These are phyloP conservation scores for Volvox africanus DNA, from an alignment of 139 green algal genomes.

Conservation along the genomic window DNA sequence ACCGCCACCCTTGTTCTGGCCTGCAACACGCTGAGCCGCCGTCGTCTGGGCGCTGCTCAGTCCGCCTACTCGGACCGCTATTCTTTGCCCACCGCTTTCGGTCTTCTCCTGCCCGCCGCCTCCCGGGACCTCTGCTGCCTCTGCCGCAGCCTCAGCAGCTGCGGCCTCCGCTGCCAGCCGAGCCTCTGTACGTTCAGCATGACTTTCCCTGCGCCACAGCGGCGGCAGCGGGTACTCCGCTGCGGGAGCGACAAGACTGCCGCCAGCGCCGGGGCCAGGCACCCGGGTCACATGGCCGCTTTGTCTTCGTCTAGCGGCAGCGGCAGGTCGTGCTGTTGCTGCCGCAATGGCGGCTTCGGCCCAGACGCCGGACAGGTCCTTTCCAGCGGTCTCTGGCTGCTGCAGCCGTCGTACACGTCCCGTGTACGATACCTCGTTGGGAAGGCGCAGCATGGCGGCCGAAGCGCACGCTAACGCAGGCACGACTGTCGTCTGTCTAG, in stretches of 20 bases:
- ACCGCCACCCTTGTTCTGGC: neutral
- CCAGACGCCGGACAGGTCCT: neutral
- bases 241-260: neutral
- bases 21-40: too few species aligned
- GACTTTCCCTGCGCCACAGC: neutral
- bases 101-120: neutral
- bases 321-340: neutral
- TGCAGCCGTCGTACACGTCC: neutral
- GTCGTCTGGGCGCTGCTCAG: too few species aligned
- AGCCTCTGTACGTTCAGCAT: neutral
- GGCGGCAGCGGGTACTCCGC: neutral
- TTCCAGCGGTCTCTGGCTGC: neutral
- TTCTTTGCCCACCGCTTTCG: neutral
- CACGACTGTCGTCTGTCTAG: neutral
- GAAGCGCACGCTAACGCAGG: neutral
- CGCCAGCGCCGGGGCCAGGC: neutral
- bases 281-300: neutral
- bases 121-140: neutral
- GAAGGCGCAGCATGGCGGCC: neutral
- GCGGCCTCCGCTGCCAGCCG: neutral
- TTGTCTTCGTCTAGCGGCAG: too few species aligned
- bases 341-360: neutral
- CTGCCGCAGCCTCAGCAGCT: neutral
- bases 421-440: slow-evolving; percentile 28
- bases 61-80: neutral